These are phyloP conservation scores for Cucumis sativus DNA, from an alignment of 306 rosid genomes.

Conservation along the genomic window DNA sequence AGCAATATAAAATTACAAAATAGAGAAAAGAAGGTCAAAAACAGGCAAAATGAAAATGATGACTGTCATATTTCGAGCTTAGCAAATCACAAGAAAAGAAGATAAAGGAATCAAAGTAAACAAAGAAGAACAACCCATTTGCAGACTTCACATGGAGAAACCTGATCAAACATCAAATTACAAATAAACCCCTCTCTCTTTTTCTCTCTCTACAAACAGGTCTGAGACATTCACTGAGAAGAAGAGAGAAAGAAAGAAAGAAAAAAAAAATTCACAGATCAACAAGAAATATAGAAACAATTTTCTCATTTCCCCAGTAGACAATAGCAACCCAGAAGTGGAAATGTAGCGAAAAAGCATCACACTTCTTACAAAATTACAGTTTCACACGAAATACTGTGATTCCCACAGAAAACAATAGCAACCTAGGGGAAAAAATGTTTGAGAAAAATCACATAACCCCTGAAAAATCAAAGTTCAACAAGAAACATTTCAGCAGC, in stretches of 20 bases:
- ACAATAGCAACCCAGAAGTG: neutral
- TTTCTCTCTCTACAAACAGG: neutral
- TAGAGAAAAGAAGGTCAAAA: slow-evolving; percentile 5
- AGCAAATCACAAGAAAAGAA: slow-evolving; percentile 7
- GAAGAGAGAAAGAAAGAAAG: neutral
- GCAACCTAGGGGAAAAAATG: neutral
- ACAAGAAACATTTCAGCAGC: neutral
- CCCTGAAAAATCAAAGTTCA: neutral
- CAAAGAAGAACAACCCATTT: slow-evolving; percentile 1
- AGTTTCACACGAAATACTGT: neutral
- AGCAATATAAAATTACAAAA: neutral
- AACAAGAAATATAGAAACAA: neutral
- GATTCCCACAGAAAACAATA: neutral
- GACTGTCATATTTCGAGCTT: slow-evolving; percentile 1
- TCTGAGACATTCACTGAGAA: neutral
- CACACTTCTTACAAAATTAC: neutral
- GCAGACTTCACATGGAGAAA: slow-evolving; percentile 1
- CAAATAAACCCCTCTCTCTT: neutral
- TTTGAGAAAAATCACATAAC: neutral
- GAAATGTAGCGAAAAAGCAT: neutral
- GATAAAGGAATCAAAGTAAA: slow-evolving; percentile 4
- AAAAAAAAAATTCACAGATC: neutral
- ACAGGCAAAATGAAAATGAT: slow-evolving; percentile 1
- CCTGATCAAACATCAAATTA: slow-evolving; percentile 2
- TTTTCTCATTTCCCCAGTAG: neutral